These are phyloP conservation scores for Mycena citricolor DNA, from an alignment of 1,284 basidiomycete genomes.

Conservation along the genomic window DNA sequence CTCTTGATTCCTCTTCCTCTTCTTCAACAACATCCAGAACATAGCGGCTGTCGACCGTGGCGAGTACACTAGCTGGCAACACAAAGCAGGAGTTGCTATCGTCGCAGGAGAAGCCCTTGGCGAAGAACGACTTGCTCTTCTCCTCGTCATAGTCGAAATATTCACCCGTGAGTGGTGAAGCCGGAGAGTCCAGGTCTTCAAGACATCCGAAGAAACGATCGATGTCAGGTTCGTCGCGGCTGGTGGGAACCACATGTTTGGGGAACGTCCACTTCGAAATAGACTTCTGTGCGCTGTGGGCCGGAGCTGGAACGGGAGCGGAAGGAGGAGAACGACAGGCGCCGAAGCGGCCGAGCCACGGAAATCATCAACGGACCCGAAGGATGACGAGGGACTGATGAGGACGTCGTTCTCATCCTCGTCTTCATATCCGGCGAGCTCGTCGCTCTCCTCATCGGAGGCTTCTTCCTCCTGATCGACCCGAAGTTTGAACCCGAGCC, in stretches of 20 bases:
- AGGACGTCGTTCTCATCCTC: conserved; percentile 59
- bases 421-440: conserved; percentile 65
- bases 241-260: conserved; percentile 26
- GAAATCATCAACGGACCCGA: conserved; percentile 54
- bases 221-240: conserved; percentile 38
- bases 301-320: no score
- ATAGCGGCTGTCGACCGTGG: conserved; percentile 42
- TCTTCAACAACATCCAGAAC: conserved; percentile 43
- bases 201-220: conserved; percentile 77
- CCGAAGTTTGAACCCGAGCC: conserved; percentile 46
- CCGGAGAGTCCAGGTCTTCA: conserved; percentile 55
- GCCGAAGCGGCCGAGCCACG: conserved; percentile 23
- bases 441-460: conserved; percentile 50
- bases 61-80: conserved; percentile 41
- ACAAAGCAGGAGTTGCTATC: conserved; percentile 33
- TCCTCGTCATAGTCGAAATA: conserved; percentile 33
- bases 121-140: conserved; percentile 56
- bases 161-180: conserved; percentile 28
- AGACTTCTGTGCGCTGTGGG: no score
- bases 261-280: neutral
- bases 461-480: conserved; percentile 55
- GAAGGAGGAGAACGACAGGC: no score
- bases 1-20: conserved; percentile 41
- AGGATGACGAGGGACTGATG: conserved; percentile 48
- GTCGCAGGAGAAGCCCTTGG: conserved; percentile 45